Conservation (phyloP, 2,329 filamentous ascomycete species). For the Alternaria consortialis region DNA sequence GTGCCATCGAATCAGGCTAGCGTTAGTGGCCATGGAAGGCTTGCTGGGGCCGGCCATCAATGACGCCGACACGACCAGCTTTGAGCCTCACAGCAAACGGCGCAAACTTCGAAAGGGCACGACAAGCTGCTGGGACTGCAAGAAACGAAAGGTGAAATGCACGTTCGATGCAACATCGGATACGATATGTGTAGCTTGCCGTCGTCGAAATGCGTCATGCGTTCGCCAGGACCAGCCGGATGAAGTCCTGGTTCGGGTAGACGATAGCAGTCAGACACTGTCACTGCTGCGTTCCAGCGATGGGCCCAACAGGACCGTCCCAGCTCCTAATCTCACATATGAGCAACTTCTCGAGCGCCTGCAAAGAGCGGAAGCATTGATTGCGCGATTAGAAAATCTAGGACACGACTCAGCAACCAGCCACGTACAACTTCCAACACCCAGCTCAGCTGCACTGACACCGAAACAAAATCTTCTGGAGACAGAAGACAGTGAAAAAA, state of each 20-base stretch:
- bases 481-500: constrained; percentile 8
- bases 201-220: constrained; percentile 24
- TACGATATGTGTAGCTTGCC: constrained; percentile 24
- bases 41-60: neutral
- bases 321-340: neutral
- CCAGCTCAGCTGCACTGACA: neutral
- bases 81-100: constrained; percentile 19
- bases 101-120: constrained; percentile 36
- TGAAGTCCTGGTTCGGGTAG: constrained; percentile 2
- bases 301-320: neutral
- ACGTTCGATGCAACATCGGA: constrained; percentile 15
- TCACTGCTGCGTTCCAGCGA: neutral
- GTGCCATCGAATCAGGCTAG: neutral
- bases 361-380: constrained; percentile 19
- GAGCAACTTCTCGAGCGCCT: constrained; percentile 18
- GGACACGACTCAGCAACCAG: constrained; percentile 1
- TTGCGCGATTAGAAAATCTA: neutral
- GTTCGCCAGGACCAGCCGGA: constrained; percentile 30
- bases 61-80: constrained; percentile 1
- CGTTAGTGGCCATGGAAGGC: neutral
- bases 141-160: constrained; percentile 33
- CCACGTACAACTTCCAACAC: constrained; percentile 6
- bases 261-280: neutral
- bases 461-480: neutral
- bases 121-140: constrained; percentile 39